Evolutionary conservation across 2,329 filamentous ascomycete genomes (phyloP).

Genomic region (Magnaporthiopsis poae): DNA sequence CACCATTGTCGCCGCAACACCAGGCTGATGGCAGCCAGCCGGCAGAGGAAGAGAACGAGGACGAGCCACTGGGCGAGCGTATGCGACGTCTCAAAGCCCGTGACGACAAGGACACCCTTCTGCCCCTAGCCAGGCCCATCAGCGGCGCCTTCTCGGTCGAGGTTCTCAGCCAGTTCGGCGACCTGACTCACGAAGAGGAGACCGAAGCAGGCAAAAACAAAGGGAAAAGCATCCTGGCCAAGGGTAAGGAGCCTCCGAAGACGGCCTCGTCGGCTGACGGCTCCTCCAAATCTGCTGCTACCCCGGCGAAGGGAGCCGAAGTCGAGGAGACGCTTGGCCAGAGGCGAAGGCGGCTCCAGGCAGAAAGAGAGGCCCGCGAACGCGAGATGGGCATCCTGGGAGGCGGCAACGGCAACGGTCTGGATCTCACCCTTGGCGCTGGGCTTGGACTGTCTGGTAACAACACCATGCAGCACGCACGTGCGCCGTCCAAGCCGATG

Average conservation of each 20-base stretch:
- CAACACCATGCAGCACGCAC: conserved; percentile 6
- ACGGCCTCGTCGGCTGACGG: conserved; percentile 12
- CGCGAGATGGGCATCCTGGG: conserved; percentile 34
- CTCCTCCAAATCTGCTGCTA: conserved; percentile 5
- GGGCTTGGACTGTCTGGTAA: conserved; percentile 17
- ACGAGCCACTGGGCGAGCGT: conserved; percentile 58
- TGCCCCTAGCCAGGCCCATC: conserved; percentile 48
- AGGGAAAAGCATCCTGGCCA: conserved; percentile 19
- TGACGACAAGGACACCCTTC: conserved; percentile 34
- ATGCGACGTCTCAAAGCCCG: conserved; percentile 54
- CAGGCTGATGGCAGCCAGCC: conserved; percentile 10
- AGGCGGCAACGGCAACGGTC: conserved; percentile 11
- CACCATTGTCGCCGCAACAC: not conserved
- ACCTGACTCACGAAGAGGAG: conserved; percentile 25
- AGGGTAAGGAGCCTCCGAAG: conserved; percentile 15
- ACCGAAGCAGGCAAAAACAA: conserved; percentile 21
- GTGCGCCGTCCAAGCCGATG: conserved; percentile 28
- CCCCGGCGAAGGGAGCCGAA: conserved; percentile 16
- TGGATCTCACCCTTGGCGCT: conserved; percentile 3
- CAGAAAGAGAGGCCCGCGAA: conserved; percentile 55
- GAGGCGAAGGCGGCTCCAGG: conserved; percentile 62
- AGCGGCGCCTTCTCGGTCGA: conserved; percentile 60
- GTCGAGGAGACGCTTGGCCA: conserved; percentile 74
- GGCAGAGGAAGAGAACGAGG: conserved; percentile 39
- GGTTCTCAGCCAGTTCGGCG: conserved; percentile 55